Conservation (phyloP, 495 filamentous ascomycete genomes). For the Aspergillus leporis region DNA sequence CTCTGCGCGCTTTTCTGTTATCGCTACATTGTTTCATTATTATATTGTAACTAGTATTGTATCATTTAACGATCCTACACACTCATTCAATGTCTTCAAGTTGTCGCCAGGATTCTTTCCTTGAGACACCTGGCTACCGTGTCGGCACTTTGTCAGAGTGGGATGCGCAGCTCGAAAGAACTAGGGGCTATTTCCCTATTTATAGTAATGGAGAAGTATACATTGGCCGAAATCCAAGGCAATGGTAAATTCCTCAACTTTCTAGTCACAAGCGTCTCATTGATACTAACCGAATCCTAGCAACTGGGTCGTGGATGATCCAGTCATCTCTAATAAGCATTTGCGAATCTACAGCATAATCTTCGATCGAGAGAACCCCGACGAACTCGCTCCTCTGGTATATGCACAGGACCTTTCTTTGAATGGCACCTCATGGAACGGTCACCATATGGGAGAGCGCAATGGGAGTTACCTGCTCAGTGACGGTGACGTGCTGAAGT, state of each 20-base stretch:
- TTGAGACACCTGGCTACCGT: background rate
- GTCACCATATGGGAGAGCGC: constrained; percentile 41
- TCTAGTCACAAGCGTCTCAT: background rate
- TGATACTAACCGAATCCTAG: constrained; percentile 26
- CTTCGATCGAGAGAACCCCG: constrained; percentile 40
- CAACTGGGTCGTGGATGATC: constrained; percentile 41
- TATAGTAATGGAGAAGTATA: constrained; percentile 34
- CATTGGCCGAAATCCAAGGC: constrained; percentile 39
- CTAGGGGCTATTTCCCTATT: constrained; percentile 17
- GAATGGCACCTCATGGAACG: constrained; percentile 59
- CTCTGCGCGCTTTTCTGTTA: background rate
- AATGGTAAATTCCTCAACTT: constrained; percentile 24
- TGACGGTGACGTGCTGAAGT: constrained; percentile 51
- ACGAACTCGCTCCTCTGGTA: constrained; percentile 48
- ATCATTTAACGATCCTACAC: background rate
- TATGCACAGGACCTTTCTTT: constrained; percentile 62
- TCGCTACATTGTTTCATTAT: background rate
- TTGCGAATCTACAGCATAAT: constrained; percentile 62
- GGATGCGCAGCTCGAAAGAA: constrained; percentile 16
- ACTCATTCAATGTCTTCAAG: background rate
- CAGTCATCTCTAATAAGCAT: constrained; percentile 56
- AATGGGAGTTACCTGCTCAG: constrained; percentile 50
- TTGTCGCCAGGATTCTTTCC: background rate
- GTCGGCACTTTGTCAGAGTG: constrained; percentile 32
- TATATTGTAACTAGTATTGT: background rate